Percentiles rank a stretch among this genome's conserved stretches.
These are phyloP conservation scores for Drosera spatulata DNA, from an alignment of 179 eudicot genomes.

Conservation along the genomic window DNA sequence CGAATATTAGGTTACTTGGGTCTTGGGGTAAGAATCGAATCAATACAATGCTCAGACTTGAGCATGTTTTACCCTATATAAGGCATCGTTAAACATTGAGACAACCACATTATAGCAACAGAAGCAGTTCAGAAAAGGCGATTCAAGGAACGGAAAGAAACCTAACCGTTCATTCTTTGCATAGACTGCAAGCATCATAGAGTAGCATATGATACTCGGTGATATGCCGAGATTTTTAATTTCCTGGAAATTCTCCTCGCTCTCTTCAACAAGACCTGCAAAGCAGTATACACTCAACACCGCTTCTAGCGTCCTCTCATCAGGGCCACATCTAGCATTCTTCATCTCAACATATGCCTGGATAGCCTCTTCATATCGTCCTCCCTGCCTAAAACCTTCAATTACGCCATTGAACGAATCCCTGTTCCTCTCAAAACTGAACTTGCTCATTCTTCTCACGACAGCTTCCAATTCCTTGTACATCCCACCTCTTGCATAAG, in stretches of 20 bases:
- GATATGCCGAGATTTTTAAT: constrained; percentile 66
- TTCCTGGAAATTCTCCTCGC: constrained; percentile 78
- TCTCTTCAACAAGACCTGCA: constrained; percentile 82
- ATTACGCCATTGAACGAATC: constrained; percentile 62
- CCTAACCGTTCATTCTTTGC: constrained; percentile 75
- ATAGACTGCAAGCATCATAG: constrained; percentile 88
- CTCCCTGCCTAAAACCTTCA: constrained; percentile 89
- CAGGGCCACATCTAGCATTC: constrained; percentile 66
- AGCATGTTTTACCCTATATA: too few species aligned
- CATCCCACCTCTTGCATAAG: constrained; percentile 80
- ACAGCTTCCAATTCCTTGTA: constrained; percentile 73
- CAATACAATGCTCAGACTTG: too few species aligned
- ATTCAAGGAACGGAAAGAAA: constrained; percentile 7
- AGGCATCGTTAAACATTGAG: too few species aligned
- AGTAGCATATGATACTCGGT: constrained; percentile 85
- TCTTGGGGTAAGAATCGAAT: too few species aligned
- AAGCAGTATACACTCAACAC: constrained; percentile 86
- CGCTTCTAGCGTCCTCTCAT: constrained; percentile 80
- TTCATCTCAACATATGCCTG: constrained; percentile 86
- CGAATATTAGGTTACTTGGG: too few species aligned
- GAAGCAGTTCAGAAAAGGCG: not conserved
- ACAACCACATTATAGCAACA: too few species aligned
- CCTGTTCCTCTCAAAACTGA: constrained; percentile 35
- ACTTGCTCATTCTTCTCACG: constrained; percentile 45
- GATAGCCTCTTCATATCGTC: constrained; percentile 76